Evolutionary conservation across 2,329 filamentous ascomycete species (phyloP).

Genomic region (Diaporthe sp.): DNA sequence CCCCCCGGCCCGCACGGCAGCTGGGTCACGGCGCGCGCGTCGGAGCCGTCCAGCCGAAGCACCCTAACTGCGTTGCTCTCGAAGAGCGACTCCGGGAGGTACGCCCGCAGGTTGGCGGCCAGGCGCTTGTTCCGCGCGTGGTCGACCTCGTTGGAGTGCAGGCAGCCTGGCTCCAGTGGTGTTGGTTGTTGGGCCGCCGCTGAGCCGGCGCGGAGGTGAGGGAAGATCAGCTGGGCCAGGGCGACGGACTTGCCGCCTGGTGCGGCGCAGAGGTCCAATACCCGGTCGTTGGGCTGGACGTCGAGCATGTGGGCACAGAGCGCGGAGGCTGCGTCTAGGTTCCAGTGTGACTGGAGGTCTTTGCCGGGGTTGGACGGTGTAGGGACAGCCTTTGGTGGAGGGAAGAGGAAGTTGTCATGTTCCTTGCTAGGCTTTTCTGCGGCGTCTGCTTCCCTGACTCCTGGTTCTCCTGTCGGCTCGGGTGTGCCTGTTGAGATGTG

Average conservation of each 20-base stretch:
- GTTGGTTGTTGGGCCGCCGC: constrained; percentile 37
- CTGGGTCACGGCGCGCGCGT: constrained; percentile 39
- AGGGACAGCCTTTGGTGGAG: constrained; percentile 38
- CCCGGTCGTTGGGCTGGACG: constrained; percentile 47
- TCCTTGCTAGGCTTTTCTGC: constrained; percentile 17
- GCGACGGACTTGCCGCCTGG: constrained; percentile 49
- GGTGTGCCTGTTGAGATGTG: background rate
- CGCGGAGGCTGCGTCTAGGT: constrained; percentile 44
- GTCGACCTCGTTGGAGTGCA: constrained; percentile 52
- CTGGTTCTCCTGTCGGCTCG: background rate
- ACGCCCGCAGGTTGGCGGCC: constrained; percentile 39
- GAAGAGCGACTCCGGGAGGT: constrained; percentile 40
- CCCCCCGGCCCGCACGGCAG: constrained; percentile 44
- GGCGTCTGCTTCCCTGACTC: background rate
- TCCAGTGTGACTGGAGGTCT: constrained; percentile 43
- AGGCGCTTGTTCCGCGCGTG: constrained; percentile 45
- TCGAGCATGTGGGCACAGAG: constrained; percentile 45
- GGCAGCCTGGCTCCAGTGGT: constrained; percentile 38
- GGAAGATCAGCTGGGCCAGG: constrained; percentile 45
- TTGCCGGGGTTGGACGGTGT: constrained; percentile 24
- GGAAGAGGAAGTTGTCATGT: constrained; percentile 38
- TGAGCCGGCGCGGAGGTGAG: constrained; percentile 31
- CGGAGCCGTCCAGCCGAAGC: constrained; percentile 41
- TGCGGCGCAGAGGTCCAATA: constrained; percentile 53
- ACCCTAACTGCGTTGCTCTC: constrained; percentile 37